Conservation (phyloP, 345 rosid genomes). For the Eucalyptus lansdowneana region DNA sequence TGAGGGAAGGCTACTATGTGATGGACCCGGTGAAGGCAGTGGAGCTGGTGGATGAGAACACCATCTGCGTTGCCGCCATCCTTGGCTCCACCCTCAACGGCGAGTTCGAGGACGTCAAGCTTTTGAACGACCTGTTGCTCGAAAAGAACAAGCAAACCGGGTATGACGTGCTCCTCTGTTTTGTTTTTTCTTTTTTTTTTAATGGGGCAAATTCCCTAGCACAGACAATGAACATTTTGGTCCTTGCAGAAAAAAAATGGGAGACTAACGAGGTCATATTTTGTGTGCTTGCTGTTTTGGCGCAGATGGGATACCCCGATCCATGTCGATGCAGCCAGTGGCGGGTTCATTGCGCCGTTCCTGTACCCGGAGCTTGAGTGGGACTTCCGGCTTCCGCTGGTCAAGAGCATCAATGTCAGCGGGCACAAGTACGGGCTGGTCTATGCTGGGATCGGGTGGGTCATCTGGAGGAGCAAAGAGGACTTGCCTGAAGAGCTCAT, state of each 20-base stretch:
- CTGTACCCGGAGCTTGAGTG: slow-evolving; percentile 85
- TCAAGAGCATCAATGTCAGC: slow-evolving; percentile 85
- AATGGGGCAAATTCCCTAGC: background rate
- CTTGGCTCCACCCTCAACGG: slow-evolving; percentile 91
- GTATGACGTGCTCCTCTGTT: slow-evolving; percentile 1
- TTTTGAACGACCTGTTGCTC: slow-evolving; percentile 50
- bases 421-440: slow-evolving; percentile 91
- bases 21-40: slow-evolving; percentile 92
- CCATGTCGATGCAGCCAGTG: slow-evolving; percentile 94
- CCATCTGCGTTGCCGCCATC: slow-evolving; percentile 93
- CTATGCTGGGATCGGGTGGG: slow-evolving; percentile 97
- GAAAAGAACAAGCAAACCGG: slow-evolving; percentile 77
- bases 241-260: background rate
- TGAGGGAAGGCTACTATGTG: slow-evolving; percentile 79
- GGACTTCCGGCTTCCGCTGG: slow-evolving; percentile 87
- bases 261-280: background rate
- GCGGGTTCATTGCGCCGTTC: slow-evolving; percentile 94
- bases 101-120: slow-evolving; percentile 93
- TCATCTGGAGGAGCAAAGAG: slow-evolving; percentile 64
- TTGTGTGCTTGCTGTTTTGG: background rate
- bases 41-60: slow-evolving; percentile 93
- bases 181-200: background rate
- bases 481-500: slow-evolving; percentile 94
- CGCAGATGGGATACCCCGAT: slow-evolving; percentile 87
- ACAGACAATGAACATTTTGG: background rate